Base-by-base conservation (phyloP, 345 rosid genomes). In the Ricinus communis region DNA sequence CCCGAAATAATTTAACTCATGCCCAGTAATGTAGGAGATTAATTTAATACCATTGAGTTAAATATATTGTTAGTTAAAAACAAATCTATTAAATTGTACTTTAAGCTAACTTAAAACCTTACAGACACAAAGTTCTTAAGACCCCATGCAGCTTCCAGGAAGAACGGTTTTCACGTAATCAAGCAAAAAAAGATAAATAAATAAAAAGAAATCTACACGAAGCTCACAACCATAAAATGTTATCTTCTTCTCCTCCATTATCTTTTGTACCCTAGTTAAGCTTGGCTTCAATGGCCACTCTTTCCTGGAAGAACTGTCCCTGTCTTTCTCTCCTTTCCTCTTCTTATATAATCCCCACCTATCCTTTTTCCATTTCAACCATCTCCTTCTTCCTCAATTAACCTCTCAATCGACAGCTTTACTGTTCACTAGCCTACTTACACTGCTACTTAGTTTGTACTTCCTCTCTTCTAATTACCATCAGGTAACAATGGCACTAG, bases 91-190 rank as follows among this genome's bases (percentile, higher is more conserved):
- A n/a, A 16, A 5, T 49, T 49, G n/a, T 15, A 49, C 6, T 2
- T 33, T 33, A 33, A 33, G 38, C 27, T 53, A 53, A 53, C 47
- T 3, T 8, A 5, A 12, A 53, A 5, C 3, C 49, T 36, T 22
- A 33, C 40, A 36, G 5, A 27, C 40, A 36, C 12, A 43, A 2
- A 71, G 5, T 31, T 19, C 21, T 11, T 36, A 30, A 47, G 57
- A 64, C 69, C 36, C 47, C 73, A 59, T 79, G 90, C 85, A 86
- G 58, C 85, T 86, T 86, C 90, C 86, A 18, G 75, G 90, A 86
- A 86, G 82, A 71, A 82, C 86, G 69, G 77, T 41, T 47, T 38
- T 68, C 76, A 67, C 45, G 49, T 50, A 59, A 49, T 27, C 31
- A 52, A 50, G 66, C 38, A 56, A 68, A 78, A 28, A 24, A 71